Evolutionary conservation across 177 flowering plant genomes (phyloP).

Genomic region (Tripterygium wilfordii): DNA sequence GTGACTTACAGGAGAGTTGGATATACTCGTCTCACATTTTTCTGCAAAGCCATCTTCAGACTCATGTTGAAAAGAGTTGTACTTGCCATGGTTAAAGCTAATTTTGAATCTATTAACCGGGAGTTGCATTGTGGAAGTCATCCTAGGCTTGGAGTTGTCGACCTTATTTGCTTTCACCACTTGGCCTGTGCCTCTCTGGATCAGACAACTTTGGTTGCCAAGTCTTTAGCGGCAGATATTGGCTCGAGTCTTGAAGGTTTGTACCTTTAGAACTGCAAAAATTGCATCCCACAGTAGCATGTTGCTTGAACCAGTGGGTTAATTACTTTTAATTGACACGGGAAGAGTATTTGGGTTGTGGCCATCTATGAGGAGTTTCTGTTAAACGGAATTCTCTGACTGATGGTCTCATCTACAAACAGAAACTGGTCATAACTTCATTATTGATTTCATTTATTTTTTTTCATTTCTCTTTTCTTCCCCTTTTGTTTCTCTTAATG

Average conservation of each 20-base stretch:
- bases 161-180: slow-evolving; percentile 86
- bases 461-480: too few relatives aligned
- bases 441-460: too few relatives aligned
- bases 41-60: slow-evolving; percentile 14
- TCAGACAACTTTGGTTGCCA: slow-evolving; percentile 53
- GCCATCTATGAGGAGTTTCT: too few relatives aligned
- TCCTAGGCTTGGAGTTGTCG: slow-evolving; percentile 90
- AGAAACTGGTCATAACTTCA: too few relatives aligned
- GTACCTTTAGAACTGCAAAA: slow-evolving; percentile 8
- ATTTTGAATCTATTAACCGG: slow-evolving; percentile 55
- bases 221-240: slow-evolving; percentile 57
- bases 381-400: too few relatives aligned
- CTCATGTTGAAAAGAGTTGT: slow-evolving; percentile 45
- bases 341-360: too few relatives aligned
- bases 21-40: slow-evolving; percentile 73
- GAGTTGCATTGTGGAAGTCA: slow-evolving; percentile 69
- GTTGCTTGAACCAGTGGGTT: too few relatives aligned
- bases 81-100: slow-evolving; percentile 76
- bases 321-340: too few relatives aligned
- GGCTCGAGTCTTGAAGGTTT: slow-evolving; percentile 72
- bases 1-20: slow-evolving; percentile 81
- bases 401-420: too few relatives aligned
- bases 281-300: too few relatives aligned
- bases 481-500: too few relatives aligned
- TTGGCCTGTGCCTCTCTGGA: slow-evolving; percentile 50